These are phyloP conservation scores for Coriaria nepalensis DNA, from an alignment of 306 rosid species.

Conservation along the genomic window DNA sequence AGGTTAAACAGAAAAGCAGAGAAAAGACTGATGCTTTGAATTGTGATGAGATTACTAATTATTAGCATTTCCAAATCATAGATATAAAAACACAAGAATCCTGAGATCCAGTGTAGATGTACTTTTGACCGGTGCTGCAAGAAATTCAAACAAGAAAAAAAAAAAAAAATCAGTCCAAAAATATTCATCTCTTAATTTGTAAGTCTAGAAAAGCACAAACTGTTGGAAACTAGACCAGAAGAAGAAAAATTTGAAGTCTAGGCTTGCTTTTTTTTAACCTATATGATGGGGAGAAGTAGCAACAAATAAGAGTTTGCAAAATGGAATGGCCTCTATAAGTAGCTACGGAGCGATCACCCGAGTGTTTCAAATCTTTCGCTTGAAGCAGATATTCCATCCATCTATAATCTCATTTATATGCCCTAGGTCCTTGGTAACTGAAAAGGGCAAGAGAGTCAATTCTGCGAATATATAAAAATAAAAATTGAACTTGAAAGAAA, in stretches of 20 bases:
- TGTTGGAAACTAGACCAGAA: neutral
- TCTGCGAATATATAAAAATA: neutral
- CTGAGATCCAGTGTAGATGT: conserved; percentile 85
- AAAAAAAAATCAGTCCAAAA: neutral
- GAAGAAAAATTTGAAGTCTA: neutral
- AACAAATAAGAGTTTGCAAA: conserved; percentile 64
- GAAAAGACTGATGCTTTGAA: too few species aligned
- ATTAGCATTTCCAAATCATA: conserved; percentile 82
- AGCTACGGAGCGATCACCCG: conserved; percentile 57
- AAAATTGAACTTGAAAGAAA: neutral
- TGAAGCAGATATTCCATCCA: conserved; percentile 75
- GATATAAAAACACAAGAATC: conserved; percentile 50
- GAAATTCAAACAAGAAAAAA: neutral
- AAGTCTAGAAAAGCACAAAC: neutral
- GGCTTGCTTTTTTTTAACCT: conserved; percentile 35
- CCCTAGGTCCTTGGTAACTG: conserved; percentile 33
- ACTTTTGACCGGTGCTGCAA: conserved; percentile 96
- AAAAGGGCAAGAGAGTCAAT: neutral
- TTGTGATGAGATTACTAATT: neutral
- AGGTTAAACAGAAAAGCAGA: neutral
- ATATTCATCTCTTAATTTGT: too few species aligned
- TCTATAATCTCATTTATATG: conserved; percentile 71
- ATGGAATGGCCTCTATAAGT: conserved; percentile 82
- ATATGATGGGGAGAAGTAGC: conserved; percentile 73
- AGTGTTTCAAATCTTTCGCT: conserved; percentile 44